phyloP scores from a whole-genome alignment of 2,329 filamentous ascomycete genomes.

The Pleomassaria siparia region DNA sequence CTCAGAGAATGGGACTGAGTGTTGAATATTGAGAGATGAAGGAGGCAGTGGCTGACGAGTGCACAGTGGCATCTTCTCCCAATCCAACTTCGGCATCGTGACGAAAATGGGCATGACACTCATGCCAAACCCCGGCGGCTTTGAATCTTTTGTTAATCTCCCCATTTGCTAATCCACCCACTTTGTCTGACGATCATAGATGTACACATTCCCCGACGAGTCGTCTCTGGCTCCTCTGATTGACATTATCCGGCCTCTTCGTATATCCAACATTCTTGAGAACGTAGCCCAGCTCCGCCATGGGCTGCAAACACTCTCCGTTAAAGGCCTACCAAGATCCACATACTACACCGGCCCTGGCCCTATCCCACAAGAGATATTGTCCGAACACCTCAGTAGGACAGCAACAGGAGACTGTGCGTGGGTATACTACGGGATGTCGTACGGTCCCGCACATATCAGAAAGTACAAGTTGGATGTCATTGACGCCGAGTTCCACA shows the following conservation, averaged over 20 bases:
- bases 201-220: conserved; percentile 50
- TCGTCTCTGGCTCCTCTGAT: conserved; percentile 52
- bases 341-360: conserved; percentile 16
- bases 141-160: conserved; percentile 16
- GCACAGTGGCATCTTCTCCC: conserved; percentile 36
- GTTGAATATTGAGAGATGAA: not conserved
- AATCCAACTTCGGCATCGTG: conserved; percentile 40
- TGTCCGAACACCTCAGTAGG: conserved; percentile 14
- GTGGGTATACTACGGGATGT: conserved; percentile 25
- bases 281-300: conserved; percentile 25
- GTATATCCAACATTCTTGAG: conserved; percentile 22
- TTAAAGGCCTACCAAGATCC: conserved; percentile 18
- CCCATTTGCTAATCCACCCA: not conserved
- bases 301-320: conserved; percentile 19
- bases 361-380: conserved; percentile 13
- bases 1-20: no score
- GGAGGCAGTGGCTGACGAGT: not conserved
- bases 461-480: conserved; percentile 19
- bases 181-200: conserved; percentile 8
- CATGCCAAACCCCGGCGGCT: conserved; percentile 24
- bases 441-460: conserved; percentile 20
- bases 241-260: conserved; percentile 53
- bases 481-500: conserved; percentile 17
- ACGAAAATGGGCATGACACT: conserved; percentile 54
- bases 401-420: conserved; percentile 17